phyloP scores from a whole-genome alignment of 768 basidiomycete genomes.

The Tylopilus vinaceipallidus region DNA sequence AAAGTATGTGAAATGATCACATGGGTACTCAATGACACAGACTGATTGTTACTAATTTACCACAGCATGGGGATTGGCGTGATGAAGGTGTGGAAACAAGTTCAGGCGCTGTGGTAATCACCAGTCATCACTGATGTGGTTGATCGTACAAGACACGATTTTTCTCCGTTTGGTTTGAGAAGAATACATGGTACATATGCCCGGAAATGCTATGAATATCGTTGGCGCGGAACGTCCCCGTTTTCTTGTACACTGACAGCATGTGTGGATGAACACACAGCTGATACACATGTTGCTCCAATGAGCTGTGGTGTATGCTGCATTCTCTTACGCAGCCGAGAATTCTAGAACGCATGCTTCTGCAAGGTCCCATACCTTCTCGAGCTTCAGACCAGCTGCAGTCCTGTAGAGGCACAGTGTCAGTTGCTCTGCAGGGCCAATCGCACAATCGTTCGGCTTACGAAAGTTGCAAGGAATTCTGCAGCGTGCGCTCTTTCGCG shows the following conservation, averaged over 20 bases:
- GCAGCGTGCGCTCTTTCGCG: slow-evolving; percentile 33
- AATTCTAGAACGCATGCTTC: slow-evolving; percentile 28
- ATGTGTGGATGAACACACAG: slow-evolving; percentile 19
- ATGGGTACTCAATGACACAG: background rate
- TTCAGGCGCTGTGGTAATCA: slow-evolving; percentile 32
- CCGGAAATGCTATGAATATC: background rate
- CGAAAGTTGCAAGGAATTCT: slow-evolving; percentile 29
- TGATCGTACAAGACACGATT: background rate
- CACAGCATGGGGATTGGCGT: slow-evolving; percentile 72
- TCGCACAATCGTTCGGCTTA: slow-evolving; percentile 7
- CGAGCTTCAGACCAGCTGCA: slow-evolving; percentile 27
- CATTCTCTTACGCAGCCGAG: slow-evolving; percentile 16
- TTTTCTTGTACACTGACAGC: background rate
- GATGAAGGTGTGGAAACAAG: slow-evolving; percentile 69
- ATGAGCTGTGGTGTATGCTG: background rate
- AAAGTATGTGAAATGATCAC: slow-evolving; percentile 52
- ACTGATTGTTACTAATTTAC: slow-evolving; percentile 1
- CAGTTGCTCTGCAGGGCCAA: background rate
- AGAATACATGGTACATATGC: slow-evolving; percentile 1
- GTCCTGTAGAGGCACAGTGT: slow-evolving; percentile 12
- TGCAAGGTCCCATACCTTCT: slow-evolving; percentile 32
- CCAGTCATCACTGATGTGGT: background rate
- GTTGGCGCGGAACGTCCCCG: background rate
- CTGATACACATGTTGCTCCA: background rate
- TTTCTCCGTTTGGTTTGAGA: background rate